These are phyloP conservation scores for Penicillium sp. DNA, from an alignment of 2,329 filamentous ascomycete species.

Conservation along the genomic window DNA sequence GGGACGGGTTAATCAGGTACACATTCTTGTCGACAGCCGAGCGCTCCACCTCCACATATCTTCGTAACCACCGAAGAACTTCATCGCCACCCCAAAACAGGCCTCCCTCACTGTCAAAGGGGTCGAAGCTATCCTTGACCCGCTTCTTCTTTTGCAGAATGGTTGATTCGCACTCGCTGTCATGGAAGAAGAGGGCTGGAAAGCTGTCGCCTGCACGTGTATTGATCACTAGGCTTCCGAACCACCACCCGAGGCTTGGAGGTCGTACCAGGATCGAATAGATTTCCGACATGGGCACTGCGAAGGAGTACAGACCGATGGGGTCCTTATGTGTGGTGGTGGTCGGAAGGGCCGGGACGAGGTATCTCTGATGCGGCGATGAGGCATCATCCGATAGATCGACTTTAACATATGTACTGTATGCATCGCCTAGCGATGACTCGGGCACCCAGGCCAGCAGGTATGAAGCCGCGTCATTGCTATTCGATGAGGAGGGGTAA, in stretches of 20 bases:
- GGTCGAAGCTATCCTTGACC: conserved; percentile 81
- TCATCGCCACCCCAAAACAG: conserved; percentile 99
- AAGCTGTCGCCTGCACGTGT: conserved; percentile 88
- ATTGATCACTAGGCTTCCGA: conserved; percentile 92
- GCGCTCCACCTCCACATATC: conserved; percentile 79
- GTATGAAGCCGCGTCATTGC: conserved; percentile 65
- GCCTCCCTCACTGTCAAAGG: conserved; percentile 74
- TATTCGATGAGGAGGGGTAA: conserved; percentile 47
- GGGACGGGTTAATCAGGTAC: conserved; percentile 83
- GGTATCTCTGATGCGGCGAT: conserved; percentile 80
- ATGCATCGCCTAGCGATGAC: conserved; percentile 78
- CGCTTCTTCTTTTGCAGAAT: conserved; percentile 90
- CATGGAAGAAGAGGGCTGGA: conserved; percentile 95
- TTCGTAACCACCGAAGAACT: conserved; percentile 83
- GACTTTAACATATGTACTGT: conserved; percentile 91
- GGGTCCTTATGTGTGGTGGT: conserved; percentile 72
- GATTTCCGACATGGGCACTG: conserved; percentile 83
- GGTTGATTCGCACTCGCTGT: conserved; percentile 93
- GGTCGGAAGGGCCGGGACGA: conserved; percentile 88
- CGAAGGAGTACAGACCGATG: conserved; percentile 82
- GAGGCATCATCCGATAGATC: conserved; percentile 80
- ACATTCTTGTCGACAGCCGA: conserved; percentile 85
- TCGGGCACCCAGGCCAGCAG: conserved; percentile 94
- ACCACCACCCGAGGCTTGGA: conserved; percentile 97
- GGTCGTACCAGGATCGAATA: conserved; percentile 89